Conservation (phyloP, 306 rosid genomes). For the Pachyrhizus erosus region DNA sequence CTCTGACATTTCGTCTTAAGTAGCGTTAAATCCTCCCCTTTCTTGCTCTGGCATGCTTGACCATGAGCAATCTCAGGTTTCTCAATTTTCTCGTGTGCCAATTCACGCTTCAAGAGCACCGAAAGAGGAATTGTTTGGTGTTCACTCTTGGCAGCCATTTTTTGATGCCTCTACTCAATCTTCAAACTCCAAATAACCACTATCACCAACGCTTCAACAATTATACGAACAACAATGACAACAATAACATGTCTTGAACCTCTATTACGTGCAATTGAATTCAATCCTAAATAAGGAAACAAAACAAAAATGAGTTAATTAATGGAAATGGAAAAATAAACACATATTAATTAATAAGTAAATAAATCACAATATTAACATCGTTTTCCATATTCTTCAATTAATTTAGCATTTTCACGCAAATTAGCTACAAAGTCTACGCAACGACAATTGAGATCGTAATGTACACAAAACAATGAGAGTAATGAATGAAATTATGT, state of each 20-base stretch:
- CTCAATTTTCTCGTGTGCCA: slow-evolving; percentile 88
- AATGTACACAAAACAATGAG: neutral
- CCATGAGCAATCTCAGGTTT: slow-evolving; percentile 85
- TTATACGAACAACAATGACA: neutral
- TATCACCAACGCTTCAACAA: neutral
- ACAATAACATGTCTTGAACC: neutral
- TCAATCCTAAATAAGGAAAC: slow-evolving; percentile 47
- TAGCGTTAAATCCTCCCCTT: slow-evolving; percentile 91
- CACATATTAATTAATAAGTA: slow-evolving; percentile 11
- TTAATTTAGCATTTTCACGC: slow-evolving; percentile 23
- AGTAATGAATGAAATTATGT: neutral
- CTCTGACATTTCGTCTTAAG: slow-evolving; percentile 89
- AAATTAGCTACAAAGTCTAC: slow-evolving; percentile 39
- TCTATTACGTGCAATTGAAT: slow-evolving; percentile 19
- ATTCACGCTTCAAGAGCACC: slow-evolving; percentile 90
- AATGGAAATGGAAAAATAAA: neutral
- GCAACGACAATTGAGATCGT: slow-evolving; percentile 24
- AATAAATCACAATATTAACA: neutral
- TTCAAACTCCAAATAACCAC: slow-evolving; percentile 27
- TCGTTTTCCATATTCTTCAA: neutral
- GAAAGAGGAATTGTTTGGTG: slow-evolving; percentile 92
- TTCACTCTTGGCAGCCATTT: slow-evolving; percentile 79
- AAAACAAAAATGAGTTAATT: slow-evolving; percentile 25
- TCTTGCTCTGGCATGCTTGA: slow-evolving; percentile 92
- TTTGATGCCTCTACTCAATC: slow-evolving; percentile 23